Conservation (phyloP, 176 grass and related monocot genomes). For the Zea luxurians region DNA sequence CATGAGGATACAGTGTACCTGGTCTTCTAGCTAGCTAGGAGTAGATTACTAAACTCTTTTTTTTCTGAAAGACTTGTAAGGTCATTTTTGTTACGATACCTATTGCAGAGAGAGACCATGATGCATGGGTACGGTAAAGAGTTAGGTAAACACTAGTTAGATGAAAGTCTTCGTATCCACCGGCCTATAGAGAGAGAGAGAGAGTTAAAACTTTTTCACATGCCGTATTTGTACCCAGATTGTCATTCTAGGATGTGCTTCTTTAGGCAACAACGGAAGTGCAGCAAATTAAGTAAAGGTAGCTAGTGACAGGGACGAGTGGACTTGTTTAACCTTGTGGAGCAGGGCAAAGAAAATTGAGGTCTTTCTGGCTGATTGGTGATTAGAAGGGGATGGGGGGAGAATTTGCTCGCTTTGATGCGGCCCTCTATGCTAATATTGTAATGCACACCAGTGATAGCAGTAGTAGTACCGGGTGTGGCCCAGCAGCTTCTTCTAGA, state of each 20-base stretch:
- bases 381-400: not conserved
- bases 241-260: slow-evolving; percentile 42
- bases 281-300: slow-evolving; percentile 19
- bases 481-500: slow-evolving; percentile 27
- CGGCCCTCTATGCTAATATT: slow-evolving; percentile 26
- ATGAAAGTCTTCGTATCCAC: not conserved
- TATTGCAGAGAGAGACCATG: too few species aligned
- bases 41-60: too few species aligned
- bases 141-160: not conserved
- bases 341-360: not conserved
- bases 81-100: too few species aligned
- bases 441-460: slow-evolving; percentile 26
- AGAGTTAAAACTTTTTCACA: not conserved
- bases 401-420: slow-evolving; percentile 30
- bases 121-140: not conserved
- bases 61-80: too few species aligned
- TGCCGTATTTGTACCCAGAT: slow-evolving; percentile 32
- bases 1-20: too few species aligned
- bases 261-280: slow-evolving; percentile 20
- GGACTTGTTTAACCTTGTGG: slow-evolving; percentile 28
- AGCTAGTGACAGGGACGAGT: slow-evolving; percentile 17
- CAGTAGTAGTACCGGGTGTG: not conserved
- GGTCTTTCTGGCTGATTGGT: slow-evolving; percentile 33
- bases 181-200: too few species aligned
- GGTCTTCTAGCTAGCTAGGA: too few species aligned